Evolutionary conservation across 352 stramenopile genomes (phyloP).

Genomic region (Proteromonas lacertae): DNA sequence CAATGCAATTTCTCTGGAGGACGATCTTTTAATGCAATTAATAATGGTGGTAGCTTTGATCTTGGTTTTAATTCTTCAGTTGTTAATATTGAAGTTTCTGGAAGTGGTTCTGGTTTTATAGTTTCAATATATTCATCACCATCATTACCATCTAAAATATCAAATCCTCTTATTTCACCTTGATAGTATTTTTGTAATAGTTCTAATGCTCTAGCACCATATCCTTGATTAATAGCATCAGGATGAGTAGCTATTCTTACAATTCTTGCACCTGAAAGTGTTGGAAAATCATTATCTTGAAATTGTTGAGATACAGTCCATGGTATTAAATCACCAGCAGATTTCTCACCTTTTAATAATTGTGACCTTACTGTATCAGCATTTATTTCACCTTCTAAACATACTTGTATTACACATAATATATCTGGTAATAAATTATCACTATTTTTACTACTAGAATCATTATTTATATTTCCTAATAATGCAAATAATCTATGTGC

Average conservation of each 20-base stretch:
- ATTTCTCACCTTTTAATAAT: constrained; percentile 66
- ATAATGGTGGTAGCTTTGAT: constrained; percentile 74
- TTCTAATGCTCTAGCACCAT: constrained; percentile 71
- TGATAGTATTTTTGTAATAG: constrained; percentile 88
- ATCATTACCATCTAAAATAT: constrained; percentile 8
- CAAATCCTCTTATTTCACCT: constrained; percentile 16
- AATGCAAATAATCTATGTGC: constrained; percentile 90
- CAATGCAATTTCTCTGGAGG: constrained; percentile 74
- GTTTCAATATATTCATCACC: constrained; percentile 6
- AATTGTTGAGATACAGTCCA: constrained; percentile 98
- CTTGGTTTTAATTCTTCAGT: constrained; percentile 61
- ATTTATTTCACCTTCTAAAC: constrained; percentile 79
- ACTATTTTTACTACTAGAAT: constrained; percentile 11
- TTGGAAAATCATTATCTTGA: constrained; percentile 82
- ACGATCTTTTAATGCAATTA: constrained; percentile 69
- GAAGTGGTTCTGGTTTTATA: constrained; percentile 10
- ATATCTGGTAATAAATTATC: constrained; percentile 95
- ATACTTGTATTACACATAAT: constrained; percentile 62
- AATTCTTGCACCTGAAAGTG: constrained; percentile 72
- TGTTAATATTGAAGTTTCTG: constrained; percentile 18
- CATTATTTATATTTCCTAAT: constrained; percentile 54
- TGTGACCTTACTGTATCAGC: constrained; percentile 69
- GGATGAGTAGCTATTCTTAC: constrained; percentile 90
- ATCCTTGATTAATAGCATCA: constrained; percentile 26
- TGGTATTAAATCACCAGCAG: constrained; percentile 86